A percentile compares a stretch with the other conserved stretches of the same genome.
Conservation (phyloP, 306 rosid species). For the Glycine tomentella region DNA sequence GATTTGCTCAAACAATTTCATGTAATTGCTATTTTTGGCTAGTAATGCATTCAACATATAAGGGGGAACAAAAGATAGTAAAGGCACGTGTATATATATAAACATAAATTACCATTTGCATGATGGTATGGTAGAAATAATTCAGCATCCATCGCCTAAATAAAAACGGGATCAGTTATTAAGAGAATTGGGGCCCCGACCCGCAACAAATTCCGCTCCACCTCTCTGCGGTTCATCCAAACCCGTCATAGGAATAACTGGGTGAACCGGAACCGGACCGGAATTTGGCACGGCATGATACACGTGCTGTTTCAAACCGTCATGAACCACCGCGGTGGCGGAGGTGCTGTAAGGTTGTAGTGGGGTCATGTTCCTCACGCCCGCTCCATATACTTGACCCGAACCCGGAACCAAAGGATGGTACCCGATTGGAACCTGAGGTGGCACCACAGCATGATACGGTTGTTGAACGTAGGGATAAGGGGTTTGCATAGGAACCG, state of each 20-base stretch:
- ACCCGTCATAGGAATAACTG: slow-evolving; percentile 47
- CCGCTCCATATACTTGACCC: slow-evolving; percentile 65
- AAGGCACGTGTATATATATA: slow-evolving; percentile 5
- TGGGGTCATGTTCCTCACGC: slow-evolving; percentile 52
- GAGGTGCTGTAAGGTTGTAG: slow-evolving; percentile 59
- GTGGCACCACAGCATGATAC: slow-evolving; percentile 41
- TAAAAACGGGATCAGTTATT: slow-evolving; percentile 36
- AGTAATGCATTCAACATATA: background rate
- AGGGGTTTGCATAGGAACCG: slow-evolving; percentile 50
- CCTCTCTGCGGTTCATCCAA: slow-evolving; percentile 63
- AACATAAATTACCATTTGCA: background rate
- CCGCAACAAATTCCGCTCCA: slow-evolving; percentile 54
- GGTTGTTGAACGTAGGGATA: slow-evolving; percentile 70
- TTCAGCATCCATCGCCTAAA: background rate
- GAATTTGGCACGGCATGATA: slow-evolving; percentile 66
- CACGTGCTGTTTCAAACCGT: slow-evolving; percentile 61
- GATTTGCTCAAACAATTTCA: slow-evolving; percentile 31
- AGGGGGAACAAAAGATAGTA: background rate
- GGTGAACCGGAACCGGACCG: slow-evolving; percentile 35
- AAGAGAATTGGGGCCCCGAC: slow-evolving; percentile 56
- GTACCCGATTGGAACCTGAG: slow-evolving; percentile 68
- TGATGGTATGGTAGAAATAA: background rate
- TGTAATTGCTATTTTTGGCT: background rate
- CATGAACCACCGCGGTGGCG: slow-evolving; percentile 40
- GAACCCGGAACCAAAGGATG: slow-evolving; percentile 56